These are phyloP conservation scores for Galium porrigens DNA, from an alignment of 305 asterid species.

Conservation along the genomic window DNA sequence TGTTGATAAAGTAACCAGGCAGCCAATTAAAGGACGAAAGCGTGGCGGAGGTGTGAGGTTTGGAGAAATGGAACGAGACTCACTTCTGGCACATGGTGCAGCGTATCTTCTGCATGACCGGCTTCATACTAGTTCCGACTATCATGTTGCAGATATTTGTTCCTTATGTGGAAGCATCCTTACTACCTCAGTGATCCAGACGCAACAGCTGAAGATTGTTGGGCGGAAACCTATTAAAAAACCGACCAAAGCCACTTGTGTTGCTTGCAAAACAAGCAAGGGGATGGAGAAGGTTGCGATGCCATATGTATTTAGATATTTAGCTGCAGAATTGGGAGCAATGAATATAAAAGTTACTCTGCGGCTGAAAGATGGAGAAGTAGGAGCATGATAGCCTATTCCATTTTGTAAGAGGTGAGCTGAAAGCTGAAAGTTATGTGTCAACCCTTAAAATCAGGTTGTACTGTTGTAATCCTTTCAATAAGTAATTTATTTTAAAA, in stretches of 20 bases:
- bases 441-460: too few relatives aligned
- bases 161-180: constrained; percentile 73
- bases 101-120: constrained; percentile 83
- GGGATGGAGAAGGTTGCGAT: constrained; percentile 97
- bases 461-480: too few relatives aligned
- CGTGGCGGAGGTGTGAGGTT: constrained; percentile 93
- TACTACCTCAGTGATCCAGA: constrained; percentile 44
- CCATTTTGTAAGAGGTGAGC: too few relatives aligned
- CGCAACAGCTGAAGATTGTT: constrained; percentile 30
- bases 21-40: constrained; percentile 87
- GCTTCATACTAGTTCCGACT: constrained; percentile 79
- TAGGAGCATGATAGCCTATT: constrained; percentile 28
- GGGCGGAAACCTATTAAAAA: constrained; percentile 45
- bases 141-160: constrained; percentile 82
- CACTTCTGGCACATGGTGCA: constrained; percentile 91
- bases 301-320: constrained; percentile 80
- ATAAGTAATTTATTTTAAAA: too few relatives aligned
- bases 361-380: constrained; percentile 36
- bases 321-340: constrained; percentile 85
- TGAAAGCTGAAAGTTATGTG: too few relatives aligned
- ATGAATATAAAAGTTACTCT: constrained; percentile 83
- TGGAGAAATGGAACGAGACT: constrained; percentile 97
- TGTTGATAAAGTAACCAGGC: constrained; percentile 67
- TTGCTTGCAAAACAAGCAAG: constrained; percentile 55
- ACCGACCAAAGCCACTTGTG: constrained; percentile 50